phyloP scores from a whole-genome alignment of 1,139 yeast species.

The Geotrichum candidum region DNA sequence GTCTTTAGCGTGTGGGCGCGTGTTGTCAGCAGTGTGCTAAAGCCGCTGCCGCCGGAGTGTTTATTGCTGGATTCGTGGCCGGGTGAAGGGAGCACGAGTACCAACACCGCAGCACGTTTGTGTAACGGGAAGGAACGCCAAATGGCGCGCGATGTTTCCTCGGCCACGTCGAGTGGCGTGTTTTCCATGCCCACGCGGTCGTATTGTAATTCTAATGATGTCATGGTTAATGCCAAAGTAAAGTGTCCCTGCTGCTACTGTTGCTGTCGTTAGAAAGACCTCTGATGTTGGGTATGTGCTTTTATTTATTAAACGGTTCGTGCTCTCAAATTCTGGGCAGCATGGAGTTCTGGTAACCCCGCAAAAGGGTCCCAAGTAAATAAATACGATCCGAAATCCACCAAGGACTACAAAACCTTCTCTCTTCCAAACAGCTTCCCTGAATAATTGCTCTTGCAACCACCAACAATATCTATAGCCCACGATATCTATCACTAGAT shows the following conservation, averaged over 20 bases:
- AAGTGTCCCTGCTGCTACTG: background rate
- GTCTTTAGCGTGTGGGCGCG: conserved; percentile 59
- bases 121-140: conserved; percentile 50
- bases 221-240: background rate
- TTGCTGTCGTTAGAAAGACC: background rate
- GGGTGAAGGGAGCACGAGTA: conserved; percentile 38
- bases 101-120: conserved; percentile 65
- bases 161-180: background rate
- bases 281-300: background rate
- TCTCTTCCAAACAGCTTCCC: background rate
- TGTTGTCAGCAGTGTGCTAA: conserved; percentile 66
- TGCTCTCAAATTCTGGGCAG: background rate
- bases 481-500: no score
- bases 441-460: no score
- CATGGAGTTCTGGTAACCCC: background rate
- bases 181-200: background rate
- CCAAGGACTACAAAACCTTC: background rate
- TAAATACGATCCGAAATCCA: background rate
- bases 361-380: background rate
- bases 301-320: background rate
- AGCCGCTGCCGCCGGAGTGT: conserved; percentile 48
- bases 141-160: conserved; percentile 21
- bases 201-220: background rate
- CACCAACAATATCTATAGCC: no score
- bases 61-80: background rate